Evolutionary conservation across 2,329 filamentous ascomycete genomes (phyloP), one percentile per base, ranked within the genome.

Genomic region (Sphaerulina musiva): DNA sequence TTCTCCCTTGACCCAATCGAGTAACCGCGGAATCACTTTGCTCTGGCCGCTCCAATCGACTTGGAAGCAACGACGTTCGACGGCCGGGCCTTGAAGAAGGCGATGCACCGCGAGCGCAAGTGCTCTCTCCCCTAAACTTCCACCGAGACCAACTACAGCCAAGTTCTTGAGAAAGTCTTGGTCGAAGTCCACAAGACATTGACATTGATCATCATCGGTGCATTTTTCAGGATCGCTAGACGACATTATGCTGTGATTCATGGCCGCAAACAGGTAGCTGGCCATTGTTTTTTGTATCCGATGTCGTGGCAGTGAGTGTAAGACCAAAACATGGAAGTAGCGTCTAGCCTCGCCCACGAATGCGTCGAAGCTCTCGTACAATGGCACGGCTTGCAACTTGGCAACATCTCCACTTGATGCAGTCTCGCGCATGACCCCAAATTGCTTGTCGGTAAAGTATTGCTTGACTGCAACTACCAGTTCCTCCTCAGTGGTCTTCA

Each of bases 61-160:
- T 54, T 73, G 73, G 49, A 81, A 75, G 64, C 83, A 89, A 6
- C 79, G 80, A 46, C 76, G 74, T 39, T 73, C 73, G 40, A 90
- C 58, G 3, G 62, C 79, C 61, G 84, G 86, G 10, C 78, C 73
- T 42, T 78, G 77, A 75, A 90, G 82, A 55, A 84, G 76, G 36
- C 73, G 72, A 65, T 89, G 79, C 76, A 89, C 84, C 26, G 86
- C 77, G 67, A 86, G 82, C 12, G 85, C 87, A 63, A 89, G 85
- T 36, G 86, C 74, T 31, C 85, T 78, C 64, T 89, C 84, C 48
- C 87, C 86, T 46, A 74, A 76, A 63, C 87, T 83, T 26, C 84
- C 85, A 1, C 83, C 83, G 14, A 90, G 72, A 0, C 86, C 87
- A 20, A 89, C 81, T 45, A 79, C 76, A 60, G 79, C 74, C 12